Base-by-base conservation (phyloP, 257 asterid genomes). In the Marsdenia floribunda region DNA sequence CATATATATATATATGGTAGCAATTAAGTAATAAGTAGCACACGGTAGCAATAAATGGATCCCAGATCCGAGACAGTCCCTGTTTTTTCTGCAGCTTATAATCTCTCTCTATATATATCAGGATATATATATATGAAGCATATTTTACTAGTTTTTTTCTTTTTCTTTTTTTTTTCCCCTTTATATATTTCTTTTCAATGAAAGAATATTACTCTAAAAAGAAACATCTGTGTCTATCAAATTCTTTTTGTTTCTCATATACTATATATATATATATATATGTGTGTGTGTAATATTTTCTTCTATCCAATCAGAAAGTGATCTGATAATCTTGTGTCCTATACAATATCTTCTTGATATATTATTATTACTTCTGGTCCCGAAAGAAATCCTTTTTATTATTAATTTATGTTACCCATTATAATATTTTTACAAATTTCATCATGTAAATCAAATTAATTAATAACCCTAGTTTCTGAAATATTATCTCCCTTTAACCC, bases 31-130 rank as follows among this genome's bases (percentile, higher is more conserved):
- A 46, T 33, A 61, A 61, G 22, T 70, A 70, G 26, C 33, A 29
- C 33, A 50, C 68, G 55, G 71, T 61, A 59, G 65, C 65, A 70
- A 33, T 59, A 76, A 64, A 70, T 59, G 73, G 76, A 75, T 60
- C 70, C 79, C 79, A 70, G 73, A 75, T 71, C 76, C 66, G 26
- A 71, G 80, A 64, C 71, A 53, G 63, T 50, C 55, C 35, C 35
- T 37, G 6, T 70, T 63, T 44, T 52, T 75, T 58, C 71, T 66
- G 77, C 77, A 69, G 65, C 35, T 53, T 44, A 46, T 66, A 22
- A 35, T 72, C 68, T 40, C 58, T 50, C 24, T 18, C 16, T 71
- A 58, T 18, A 50, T 71, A 64, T 66, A 63, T 58, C 73, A 69
- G 9, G 12, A 35, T 60, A 35, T 9, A 53, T 38, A 57, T 71